Conservation (phyloP, 257 asterid species). For the Ballota nigra region DNA sequence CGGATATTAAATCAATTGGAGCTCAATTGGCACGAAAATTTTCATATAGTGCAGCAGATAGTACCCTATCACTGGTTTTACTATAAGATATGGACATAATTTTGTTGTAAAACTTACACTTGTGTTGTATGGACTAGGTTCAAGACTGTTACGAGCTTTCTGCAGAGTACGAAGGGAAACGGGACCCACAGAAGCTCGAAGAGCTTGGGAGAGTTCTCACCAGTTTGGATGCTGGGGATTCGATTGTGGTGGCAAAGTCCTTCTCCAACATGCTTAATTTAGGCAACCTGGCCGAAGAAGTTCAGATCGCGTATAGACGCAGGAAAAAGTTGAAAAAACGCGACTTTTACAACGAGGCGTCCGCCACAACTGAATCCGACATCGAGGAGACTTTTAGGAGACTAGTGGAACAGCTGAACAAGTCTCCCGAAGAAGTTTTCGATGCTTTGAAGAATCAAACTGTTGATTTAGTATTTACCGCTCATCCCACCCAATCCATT, state of each 20-base stretch:
- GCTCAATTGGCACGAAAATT: not conserved
- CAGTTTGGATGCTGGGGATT: constrained; percentile 84
- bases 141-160: constrained; percentile 88
- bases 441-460: constrained; percentile 92
- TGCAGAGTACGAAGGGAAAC: constrained; percentile 74
- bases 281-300: constrained; percentile 91
- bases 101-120: no score
- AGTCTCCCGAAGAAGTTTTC: constrained; percentile 74
- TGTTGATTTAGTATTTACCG: constrained; percentile 72
- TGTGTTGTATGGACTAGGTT: constrained; percentile 45
- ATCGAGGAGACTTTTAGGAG: constrained; percentile 80
- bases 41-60: not conserved
- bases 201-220: constrained; percentile 81
- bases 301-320: constrained; percentile 85
- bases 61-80: not conserved
- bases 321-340: constrained; percentile 65
- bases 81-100: not conserved
- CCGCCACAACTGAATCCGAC: constrained; percentile 81
- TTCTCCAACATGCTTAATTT: constrained; percentile 88
- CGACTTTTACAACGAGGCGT: constrained; percentile 73
- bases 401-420: constrained; percentile 68
- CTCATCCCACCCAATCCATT: constrained; percentile 90
- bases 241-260: constrained; percentile 75
- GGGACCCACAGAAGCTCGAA: constrained; percentile 61
- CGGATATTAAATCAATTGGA: not conserved